Evolutionary conservation across 2,329 filamentous ascomycete species (phyloP).

Genomic region (Calycina herbarum): DNA sequence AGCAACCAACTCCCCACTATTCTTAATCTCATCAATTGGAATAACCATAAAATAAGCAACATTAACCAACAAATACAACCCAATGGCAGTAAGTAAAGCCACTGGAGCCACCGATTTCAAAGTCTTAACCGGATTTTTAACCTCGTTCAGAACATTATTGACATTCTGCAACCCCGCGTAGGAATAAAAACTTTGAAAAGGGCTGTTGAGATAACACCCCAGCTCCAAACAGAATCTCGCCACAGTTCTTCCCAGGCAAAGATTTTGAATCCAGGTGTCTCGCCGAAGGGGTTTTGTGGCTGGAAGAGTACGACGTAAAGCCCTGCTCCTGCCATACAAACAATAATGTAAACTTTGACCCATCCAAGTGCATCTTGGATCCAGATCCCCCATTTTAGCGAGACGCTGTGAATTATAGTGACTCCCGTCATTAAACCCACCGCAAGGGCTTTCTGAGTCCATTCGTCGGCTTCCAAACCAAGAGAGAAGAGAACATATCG

Average conservation of each 20-base stretch:
- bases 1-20: conserved; percentile 55
- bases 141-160: conserved; percentile 58
- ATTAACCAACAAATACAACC: conserved; percentile 58
- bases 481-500: conserved; percentile 51
- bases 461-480: conserved; percentile 43
- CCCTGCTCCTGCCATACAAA: conserved; percentile 62
- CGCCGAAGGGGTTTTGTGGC: conserved; percentile 24
- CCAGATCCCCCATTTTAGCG: conserved; percentile 55
- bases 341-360: conserved; percentile 60
- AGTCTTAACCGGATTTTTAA: conserved; percentile 56
- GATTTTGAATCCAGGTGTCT: conserved; percentile 25
- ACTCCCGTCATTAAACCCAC: conserved; percentile 54
- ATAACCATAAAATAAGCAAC: conserved; percentile 62
- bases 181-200: conserved; percentile 57
- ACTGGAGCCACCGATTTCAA: conserved; percentile 56
- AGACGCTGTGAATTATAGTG: conserved; percentile 59
- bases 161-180: conserved; percentile 55
- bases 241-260: conserved; percentile 55
- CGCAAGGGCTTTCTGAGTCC: conserved; percentile 47
- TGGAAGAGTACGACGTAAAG: conserved; percentile 56
- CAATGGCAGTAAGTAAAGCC: conserved; percentile 52
- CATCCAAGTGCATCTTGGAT: conserved; percentile 64
- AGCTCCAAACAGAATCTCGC: conserved; percentile 68
- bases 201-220: conserved; percentile 59
- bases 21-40: conserved; percentile 54